Evolutionary conservation across 1,139 yeast species (phyloP).

Genomic region (Arxiozyma telluris): DNA sequence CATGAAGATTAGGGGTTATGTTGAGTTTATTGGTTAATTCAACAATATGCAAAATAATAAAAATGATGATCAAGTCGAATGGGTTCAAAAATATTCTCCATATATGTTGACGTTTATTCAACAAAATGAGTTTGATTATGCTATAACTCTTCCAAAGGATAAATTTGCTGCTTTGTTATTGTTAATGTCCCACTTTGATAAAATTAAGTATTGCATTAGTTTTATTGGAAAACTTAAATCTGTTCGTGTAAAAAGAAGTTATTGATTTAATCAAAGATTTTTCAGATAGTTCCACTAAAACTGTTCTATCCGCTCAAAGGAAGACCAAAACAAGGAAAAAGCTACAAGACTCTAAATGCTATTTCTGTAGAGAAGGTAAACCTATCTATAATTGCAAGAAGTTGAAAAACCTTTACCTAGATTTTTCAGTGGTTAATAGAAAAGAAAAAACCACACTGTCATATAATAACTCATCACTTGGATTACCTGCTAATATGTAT

Average conservation of each 20-base stretch:
- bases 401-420: too few species aligned
- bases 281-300: neutral
- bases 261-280: neutral
- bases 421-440: too few species aligned
- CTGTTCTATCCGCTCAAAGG: neutral
- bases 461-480: too few species aligned
- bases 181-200: neutral
- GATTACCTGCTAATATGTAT: too few species aligned
- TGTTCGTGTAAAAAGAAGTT: neutral
- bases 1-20: neutral
- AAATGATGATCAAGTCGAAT: neutral
- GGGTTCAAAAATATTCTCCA: neutral
- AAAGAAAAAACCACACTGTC: too few species aligned
- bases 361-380: neutral
- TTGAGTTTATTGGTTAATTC: neutral
- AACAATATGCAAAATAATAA: neutral
- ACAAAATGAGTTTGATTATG: neutral
- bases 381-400: neutral
- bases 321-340: too few species aligned
- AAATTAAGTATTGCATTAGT: too few species aligned
- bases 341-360: neutral
- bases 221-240: neutral
- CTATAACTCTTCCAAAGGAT: too few species aligned
- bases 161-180: neutral
- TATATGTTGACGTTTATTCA: neutral